phyloP scores from a whole-genome alignment of 371 early-diverging fungal species.

The Mortierella sp. region DNA sequence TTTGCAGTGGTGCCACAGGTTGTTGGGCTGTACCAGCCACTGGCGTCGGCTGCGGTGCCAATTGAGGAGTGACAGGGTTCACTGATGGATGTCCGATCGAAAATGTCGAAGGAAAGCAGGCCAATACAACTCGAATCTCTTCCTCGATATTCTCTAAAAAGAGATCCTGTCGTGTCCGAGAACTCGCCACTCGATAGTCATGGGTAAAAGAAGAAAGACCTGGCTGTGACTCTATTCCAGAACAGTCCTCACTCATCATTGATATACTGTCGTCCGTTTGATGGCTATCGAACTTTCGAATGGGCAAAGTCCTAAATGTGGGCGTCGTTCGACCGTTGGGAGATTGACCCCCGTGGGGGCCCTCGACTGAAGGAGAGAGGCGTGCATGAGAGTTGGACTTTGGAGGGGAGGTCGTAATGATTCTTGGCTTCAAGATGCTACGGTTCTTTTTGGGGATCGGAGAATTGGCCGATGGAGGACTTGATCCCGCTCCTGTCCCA shows the following conservation, averaged over 20 bases:
- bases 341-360: neutral
- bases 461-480: neutral
- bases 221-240: neutral
- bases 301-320: neutral
- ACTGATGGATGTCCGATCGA: constrained; percentile 11
- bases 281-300: constrained; percentile 13
- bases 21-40: neutral
- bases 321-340: neutral
- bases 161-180: constrained; percentile 21
- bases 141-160: constrained; percentile 44
- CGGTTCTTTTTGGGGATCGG: constrained; percentile 17
- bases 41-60: neutral
- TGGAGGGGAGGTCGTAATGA: constrained; percentile 27
- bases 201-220: constrained; percentile 12
- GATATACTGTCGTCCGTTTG: constrained; percentile 11
- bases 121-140: constrained; percentile 27
- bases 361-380: neutral
- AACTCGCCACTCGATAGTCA: constrained; percentile 31
- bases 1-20: too few relatives aligned
- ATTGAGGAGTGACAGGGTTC: neutral
- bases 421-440: constrained; percentile 37
- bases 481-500: too few relatives aligned
- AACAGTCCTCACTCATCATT: constrained; percentile 1
- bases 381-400: constrained; percentile 1
- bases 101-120: constrained; percentile 38